Evolutionary conservation across 768 basidiomycete genomes (phyloP).

Genomic region (Phlebiopsis gigantea): DNA sequence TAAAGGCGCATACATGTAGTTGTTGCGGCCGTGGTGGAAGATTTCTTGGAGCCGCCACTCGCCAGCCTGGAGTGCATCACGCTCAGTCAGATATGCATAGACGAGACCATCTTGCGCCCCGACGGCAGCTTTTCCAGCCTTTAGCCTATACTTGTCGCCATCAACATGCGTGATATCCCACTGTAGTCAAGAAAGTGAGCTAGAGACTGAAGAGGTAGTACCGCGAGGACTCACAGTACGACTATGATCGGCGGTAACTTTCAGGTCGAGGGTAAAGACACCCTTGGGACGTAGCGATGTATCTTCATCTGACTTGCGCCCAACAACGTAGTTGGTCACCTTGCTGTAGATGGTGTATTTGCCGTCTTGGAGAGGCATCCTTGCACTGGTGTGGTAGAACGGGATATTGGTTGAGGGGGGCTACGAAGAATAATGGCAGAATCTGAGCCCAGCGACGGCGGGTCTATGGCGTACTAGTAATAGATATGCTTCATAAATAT

Average conservation of each 20-base stretch:
- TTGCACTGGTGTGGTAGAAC: no score
- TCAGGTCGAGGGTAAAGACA: background rate
- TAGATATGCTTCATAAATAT: no score
- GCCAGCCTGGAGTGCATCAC: background rate
- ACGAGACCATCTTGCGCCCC: background rate
- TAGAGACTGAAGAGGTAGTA: background rate
- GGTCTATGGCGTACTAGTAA: no score
- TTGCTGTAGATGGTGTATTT: background rate
- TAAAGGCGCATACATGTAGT: background rate
- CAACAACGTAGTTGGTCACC: background rate
- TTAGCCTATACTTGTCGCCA: background rate
- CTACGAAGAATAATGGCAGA: no score
- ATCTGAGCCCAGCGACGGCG: no score
- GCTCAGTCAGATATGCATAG: background rate
- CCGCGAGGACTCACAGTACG: background rate
- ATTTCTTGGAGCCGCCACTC: background rate
- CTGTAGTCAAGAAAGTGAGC: background rate
- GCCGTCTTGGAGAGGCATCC: background rate
- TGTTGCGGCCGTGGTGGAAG: background rate
- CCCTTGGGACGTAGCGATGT: background rate
- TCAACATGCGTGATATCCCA: background rate
- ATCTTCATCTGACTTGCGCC: background rate
- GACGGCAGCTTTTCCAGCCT: background rate
- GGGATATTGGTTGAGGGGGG: no score
- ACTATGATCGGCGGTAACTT: background rate